Conservation (phyloP, 176 grass and related monocot genomes). For the Typha latifolia region DNA sequence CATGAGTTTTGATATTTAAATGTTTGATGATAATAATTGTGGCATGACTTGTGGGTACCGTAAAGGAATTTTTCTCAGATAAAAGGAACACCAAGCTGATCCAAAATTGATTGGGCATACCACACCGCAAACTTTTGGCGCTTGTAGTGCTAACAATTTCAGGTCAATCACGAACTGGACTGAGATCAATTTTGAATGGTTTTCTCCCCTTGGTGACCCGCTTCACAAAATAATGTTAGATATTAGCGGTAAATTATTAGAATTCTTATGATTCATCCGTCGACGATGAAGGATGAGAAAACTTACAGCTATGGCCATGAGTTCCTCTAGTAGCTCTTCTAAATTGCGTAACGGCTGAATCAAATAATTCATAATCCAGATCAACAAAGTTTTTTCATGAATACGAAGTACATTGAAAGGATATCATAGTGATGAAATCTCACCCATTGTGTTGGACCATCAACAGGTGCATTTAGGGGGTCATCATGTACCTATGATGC, state of each 20-base stretch:
- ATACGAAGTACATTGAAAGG: background rate
- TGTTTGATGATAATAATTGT: too few species aligned
- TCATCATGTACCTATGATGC: conserved; percentile 73
- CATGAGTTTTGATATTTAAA: too few species aligned
- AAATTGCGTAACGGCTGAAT: conserved; percentile 68
- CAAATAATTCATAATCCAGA: conserved; percentile 4
- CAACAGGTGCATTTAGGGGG: conserved; percentile 75
- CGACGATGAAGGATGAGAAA: conserved; percentile 4
- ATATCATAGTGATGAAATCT: conserved; percentile 14
- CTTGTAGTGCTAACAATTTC: background rate
- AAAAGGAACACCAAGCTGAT: background rate
- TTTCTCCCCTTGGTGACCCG: conserved; percentile 74
- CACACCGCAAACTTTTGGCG: background rate
- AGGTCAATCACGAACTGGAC: conserved; percentile 40
- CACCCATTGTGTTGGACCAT: conserved; percentile 98
- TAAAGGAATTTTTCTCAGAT: too few species aligned
- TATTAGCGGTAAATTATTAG: background rate
- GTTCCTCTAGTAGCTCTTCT: conserved; percentile 76
- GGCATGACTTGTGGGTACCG: too few species aligned
- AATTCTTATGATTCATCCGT: background rate
- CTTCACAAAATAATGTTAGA: conserved; percentile 17
- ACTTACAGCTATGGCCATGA: conserved; percentile 86
- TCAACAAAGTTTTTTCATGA: conserved; percentile 2
- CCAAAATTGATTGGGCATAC: background rate
- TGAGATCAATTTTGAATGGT: conserved; percentile 64